A percentile compares a stretch with the other conserved stretches of the same genome.
Conservation (phyloP, 495 filamentous ascomycete genomes). For the Daldinia loculata region DNA sequence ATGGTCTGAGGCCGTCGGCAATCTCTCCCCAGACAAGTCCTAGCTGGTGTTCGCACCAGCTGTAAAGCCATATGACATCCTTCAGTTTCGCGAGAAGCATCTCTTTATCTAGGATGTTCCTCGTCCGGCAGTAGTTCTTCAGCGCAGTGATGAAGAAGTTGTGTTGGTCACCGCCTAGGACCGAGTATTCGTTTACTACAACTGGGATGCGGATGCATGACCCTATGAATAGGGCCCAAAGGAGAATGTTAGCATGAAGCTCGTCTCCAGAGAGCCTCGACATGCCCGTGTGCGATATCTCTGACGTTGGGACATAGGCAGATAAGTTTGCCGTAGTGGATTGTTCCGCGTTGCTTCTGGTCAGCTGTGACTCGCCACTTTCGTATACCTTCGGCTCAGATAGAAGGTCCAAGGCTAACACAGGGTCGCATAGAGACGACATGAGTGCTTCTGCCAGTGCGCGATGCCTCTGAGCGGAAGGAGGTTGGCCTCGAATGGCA, state of each 20-base stretch:
- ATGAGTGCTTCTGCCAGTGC: constrained; percentile 40
- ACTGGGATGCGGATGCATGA: constrained; percentile 40
- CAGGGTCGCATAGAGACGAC: constrained; percentile 39
- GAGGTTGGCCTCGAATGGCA: constrained; percentile 44
- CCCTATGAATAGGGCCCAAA: constrained; percentile 45
- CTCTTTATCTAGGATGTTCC: constrained; percentile 34
- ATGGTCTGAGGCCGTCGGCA: constrained; percentile 30
- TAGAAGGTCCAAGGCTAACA: constrained; percentile 39
- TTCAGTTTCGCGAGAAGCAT: constrained; percentile 34
- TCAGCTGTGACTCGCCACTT: constrained; percentile 22
- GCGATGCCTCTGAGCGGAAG: constrained; percentile 41
- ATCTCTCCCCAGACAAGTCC: constrained; percentile 43
- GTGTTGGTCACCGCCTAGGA: constrained; percentile 33
- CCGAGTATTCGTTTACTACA: constrained; percentile 5
- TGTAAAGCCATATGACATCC: constrained; percentile 42
- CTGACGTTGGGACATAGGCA: constrained; percentile 40
- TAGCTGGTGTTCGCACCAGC: constrained; percentile 44
- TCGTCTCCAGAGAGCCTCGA: constrained; percentile 33
- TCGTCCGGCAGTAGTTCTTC: constrained; percentile 43
- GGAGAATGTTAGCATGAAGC: constrained; percentile 42
- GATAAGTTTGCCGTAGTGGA: constrained; percentile 39
- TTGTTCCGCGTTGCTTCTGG: constrained; percentile 8
- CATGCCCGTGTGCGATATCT: constrained; percentile 14
- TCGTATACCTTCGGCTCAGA: constrained; percentile 31
- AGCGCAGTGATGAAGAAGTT: constrained; percentile 42